These are phyloP conservation scores for Medakamo hakoo DNA, from an alignment of 139 green algal genomes.

Conservation along the genomic window DNA sequence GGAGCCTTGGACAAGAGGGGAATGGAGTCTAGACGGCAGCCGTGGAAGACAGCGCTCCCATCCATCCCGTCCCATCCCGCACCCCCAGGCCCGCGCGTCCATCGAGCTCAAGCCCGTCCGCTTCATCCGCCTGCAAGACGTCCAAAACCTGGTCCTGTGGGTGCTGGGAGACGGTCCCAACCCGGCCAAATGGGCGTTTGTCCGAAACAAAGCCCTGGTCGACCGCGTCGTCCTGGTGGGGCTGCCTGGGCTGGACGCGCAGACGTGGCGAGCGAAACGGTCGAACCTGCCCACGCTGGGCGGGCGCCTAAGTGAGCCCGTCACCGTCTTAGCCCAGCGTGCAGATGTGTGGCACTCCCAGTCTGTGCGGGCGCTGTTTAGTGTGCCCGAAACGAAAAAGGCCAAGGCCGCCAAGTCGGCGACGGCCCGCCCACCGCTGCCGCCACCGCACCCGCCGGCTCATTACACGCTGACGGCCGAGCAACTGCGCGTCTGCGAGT, in stretches of 20 bases:
- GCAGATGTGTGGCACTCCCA: neutral
- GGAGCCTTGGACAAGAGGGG: too few relatives aligned
- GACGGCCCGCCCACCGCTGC: neutral
- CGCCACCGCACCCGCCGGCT: neutral
- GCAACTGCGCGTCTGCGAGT: constrained; percentile 3
- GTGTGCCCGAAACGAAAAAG: neutral
- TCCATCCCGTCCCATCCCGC: constrained; percentile 1
- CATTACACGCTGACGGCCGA: constrained; percentile 5
- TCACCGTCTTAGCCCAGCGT: neutral
- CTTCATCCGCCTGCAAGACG: constrained; percentile 23
- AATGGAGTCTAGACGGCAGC: too few relatives aligned
- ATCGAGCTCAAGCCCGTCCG: neutral
- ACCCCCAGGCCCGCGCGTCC: neutral
- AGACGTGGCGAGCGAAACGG: constrained; percentile 21
- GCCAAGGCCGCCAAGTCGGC: neutral
- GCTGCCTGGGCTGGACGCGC: constrained; percentile 26
- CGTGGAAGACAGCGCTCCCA: too few relatives aligned
- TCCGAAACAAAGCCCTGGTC: constrained; percentile 43
- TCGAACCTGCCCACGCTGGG: constrained; percentile 19
- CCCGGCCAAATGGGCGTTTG: constrained; percentile 34
- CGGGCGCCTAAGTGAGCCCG: neutral
- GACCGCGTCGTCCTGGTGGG: constrained; percentile 34
- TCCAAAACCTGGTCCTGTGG: constrained; percentile 41
- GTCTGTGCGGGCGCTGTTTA: constrained; percentile 4
- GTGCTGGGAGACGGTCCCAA: constrained; percentile 29